A percentile compares a stretch with the other conserved stretches of the same genome.
phyloP scores from a whole-genome alignment of 768 basidiomycete species.

The Gloeophyllum trabeum region DNA sequence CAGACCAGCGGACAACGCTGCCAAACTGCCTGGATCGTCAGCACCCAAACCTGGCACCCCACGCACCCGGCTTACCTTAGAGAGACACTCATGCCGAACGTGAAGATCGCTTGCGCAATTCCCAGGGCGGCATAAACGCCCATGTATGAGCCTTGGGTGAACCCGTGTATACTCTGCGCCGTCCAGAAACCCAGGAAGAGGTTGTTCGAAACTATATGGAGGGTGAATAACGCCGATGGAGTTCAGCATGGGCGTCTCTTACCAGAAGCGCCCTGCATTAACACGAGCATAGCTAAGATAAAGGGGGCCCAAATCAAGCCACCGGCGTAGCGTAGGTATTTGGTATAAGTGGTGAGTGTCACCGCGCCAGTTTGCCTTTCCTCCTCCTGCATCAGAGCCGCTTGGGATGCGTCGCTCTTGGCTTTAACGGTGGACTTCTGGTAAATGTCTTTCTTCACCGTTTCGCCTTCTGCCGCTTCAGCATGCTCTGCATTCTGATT shows the following conservation, averaged over 20 bases:
- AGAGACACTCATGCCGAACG: conserved; percentile 34
- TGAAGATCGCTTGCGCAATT: conserved; percentile 35
- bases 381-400: conserved; percentile 27
- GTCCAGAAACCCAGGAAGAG: conserved; percentile 73
- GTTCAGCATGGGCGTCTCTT: conserved; percentile 1
- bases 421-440: conserved; percentile 8
- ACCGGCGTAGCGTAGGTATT: conserved; percentile 25
- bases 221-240: too few species aligned
- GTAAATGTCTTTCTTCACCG: conserved; percentile 15
- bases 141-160: conserved; percentile 60
- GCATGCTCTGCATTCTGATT: conserved; percentile 23
- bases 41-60: conserved; percentile 4
- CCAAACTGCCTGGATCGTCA: conserved; percentile 10
- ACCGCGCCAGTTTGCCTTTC: conserved; percentile 29
- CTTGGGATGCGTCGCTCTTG: conserved; percentile 9
- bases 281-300: conserved; percentile 28
- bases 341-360: conserved; percentile 18
- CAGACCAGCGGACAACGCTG: conserved; percentile 23
- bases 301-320: conserved; percentile 25
- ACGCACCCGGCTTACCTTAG: conserved; percentile 27
- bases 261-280: conserved; percentile 44
- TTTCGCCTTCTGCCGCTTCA: conserved; percentile 9
- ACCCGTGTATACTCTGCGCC: conserved; percentile 36
- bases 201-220: conserved; percentile 45
- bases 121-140: conserved; percentile 36